Evolutionary conservation across 2,329 filamentous ascomycete species (phyloP).

Genomic region (Acephala macrosclerotiorum): DNA sequence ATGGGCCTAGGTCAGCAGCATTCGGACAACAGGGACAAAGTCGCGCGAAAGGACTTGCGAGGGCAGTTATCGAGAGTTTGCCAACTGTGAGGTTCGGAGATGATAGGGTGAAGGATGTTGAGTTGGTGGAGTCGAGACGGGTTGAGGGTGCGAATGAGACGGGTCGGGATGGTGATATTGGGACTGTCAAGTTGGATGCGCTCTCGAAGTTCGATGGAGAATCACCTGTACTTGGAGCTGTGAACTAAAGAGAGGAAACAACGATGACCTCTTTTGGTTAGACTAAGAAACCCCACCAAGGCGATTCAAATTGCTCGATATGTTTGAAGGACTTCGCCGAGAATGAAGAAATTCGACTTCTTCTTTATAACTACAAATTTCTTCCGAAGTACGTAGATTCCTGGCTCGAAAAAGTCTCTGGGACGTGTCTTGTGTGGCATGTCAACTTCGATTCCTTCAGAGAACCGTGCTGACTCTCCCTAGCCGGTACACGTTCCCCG

Average conservation of each 20-base stretch:
- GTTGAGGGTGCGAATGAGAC: not conserved
- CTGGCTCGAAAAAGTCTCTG: constrained; percentile 17
- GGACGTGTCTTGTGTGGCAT: constrained; percentile 20
- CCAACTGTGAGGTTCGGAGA: constrained; percentile 13
- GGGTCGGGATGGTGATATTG: not conserved
- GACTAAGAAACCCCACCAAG: not conserved
- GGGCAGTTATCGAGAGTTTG: constrained; percentile 16
- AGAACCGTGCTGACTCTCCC: not conserved
- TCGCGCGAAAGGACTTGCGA: constrained; percentile 15
- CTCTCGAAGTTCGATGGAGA: not conserved
- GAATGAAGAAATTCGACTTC: constrained; percentile 16
- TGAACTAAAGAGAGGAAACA: too few species aligned
- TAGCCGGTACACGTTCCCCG: not conserved
- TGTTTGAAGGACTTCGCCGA: constrained; percentile 20
- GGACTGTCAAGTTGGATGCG: not conserved
- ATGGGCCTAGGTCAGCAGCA: constrained; percentile 8
- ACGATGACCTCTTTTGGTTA: not conserved
- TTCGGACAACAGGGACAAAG: constrained; percentile 6
- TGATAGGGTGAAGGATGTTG: constrained; percentile 9
- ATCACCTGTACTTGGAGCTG: not conserved
- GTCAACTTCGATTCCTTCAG: not conserved
- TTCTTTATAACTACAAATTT: constrained; percentile 15
- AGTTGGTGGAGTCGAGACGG: not conserved
- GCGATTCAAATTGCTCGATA: constrained; percentile 13
- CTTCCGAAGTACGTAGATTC: constrained; percentile 17